A percentile compares a stretch with the other conserved stretches of the same genome.
phyloP scores from a whole-genome alignment of 2,329 filamentous ascomycete species.

The Emergomyces africanus region DNA sequence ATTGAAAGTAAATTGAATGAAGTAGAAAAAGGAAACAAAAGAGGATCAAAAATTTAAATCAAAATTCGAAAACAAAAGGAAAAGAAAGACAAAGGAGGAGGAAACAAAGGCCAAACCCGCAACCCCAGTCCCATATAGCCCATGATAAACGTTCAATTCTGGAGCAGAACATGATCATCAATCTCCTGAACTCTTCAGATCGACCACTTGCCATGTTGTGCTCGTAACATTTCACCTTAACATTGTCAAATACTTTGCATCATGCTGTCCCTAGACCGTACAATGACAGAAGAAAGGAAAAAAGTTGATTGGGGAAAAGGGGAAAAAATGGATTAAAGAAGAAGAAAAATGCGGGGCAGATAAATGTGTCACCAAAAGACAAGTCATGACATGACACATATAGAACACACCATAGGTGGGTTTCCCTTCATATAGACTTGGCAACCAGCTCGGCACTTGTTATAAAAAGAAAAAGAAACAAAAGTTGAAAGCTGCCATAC shows the following conservation, averaged over 20 bases:
- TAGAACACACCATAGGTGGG: neutral
- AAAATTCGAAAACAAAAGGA: conserved; percentile 1
- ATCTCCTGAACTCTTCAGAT: neutral
- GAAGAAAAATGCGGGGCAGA: neutral
- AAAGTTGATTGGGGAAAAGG: neutral
- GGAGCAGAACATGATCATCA: neutral
- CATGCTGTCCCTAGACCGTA: conserved; percentile 1
- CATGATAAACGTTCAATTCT: neutral
- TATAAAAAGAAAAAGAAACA: conserved; percentile 10
- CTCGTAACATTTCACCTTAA: neutral
- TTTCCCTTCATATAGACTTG: neutral
- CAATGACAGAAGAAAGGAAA: conserved; percentile 7
- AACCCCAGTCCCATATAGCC: conserved; percentile 2
- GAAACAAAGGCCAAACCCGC: conserved; percentile 10
- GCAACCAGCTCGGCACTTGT: neutral
- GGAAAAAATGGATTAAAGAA: neutral
- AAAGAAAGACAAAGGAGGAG: conserved; percentile 7
- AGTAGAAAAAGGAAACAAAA: conserved; percentile 5
- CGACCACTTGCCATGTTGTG: neutral
- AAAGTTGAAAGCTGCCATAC: conserved; percentile 5
- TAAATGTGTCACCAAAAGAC: conserved; percentile 8
- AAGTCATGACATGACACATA: neutral
- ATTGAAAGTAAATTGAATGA: neutral
- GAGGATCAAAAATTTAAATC: neutral
- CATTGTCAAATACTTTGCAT: neutral